phyloP scores from a whole-genome alignment of 768 basidiomycete genomes.

The Mycena kentingensis region DNA sequence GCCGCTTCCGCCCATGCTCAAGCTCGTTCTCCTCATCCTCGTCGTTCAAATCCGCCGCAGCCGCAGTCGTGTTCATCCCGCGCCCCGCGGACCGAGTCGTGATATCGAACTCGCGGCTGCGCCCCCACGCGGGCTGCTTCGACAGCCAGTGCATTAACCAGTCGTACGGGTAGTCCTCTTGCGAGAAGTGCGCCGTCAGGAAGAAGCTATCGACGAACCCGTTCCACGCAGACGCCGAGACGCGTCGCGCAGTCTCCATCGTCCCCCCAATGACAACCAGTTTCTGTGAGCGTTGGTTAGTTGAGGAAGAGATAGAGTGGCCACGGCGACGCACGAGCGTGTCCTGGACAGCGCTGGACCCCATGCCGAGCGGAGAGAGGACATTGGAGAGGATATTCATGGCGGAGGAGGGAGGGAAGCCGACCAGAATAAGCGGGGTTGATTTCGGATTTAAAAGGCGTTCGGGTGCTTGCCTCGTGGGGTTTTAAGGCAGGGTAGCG shows the following conservation, averaged over 20 bases:
- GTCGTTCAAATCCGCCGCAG: slow-evolving; percentile 81
- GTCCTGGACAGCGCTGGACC: slow-evolving; percentile 72
- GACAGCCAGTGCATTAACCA: slow-evolving; percentile 93
- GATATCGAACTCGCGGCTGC: slow-evolving; percentile 87
- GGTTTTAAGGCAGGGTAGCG: slow-evolving; percentile 20
- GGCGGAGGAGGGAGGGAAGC: slow-evolving; percentile 35
- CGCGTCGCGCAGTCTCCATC: slow-evolving; percentile 81
- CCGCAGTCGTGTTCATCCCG: slow-evolving; percentile 64
- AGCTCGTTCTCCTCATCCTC: slow-evolving; percentile 64
- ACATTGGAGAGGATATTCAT: slow-evolving; percentile 77
- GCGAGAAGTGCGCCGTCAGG: slow-evolving; percentile 85
- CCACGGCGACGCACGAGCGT: slow-evolving; percentile 57
- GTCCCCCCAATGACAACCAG: slow-evolving; percentile 89
- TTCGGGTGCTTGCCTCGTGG: slow-evolving; percentile 20
- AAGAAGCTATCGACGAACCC: slow-evolving; percentile 91
- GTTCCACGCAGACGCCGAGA: slow-evolving; percentile 84
- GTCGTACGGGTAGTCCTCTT: slow-evolving; percentile 86
- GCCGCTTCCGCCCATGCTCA: slow-evolving; percentile 70
- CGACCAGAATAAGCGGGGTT: slow-evolving; percentile 37
- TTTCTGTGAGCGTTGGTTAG: slow-evolving; percentile 53
- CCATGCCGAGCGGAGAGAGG: slow-evolving; percentile 69
- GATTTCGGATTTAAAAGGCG: slow-evolving; percentile 17
- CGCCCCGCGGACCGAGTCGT: slow-evolving; percentile 75
- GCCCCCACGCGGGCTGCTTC: slow-evolving; percentile 92
- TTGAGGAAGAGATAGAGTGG: not conserved